A percentile compares a stretch with the other conserved stretches of the same genome.
phyloP scores from a whole-genome alignment of 352 stramenopile genomes.

The Phytopythium oedochilum region DNA sequence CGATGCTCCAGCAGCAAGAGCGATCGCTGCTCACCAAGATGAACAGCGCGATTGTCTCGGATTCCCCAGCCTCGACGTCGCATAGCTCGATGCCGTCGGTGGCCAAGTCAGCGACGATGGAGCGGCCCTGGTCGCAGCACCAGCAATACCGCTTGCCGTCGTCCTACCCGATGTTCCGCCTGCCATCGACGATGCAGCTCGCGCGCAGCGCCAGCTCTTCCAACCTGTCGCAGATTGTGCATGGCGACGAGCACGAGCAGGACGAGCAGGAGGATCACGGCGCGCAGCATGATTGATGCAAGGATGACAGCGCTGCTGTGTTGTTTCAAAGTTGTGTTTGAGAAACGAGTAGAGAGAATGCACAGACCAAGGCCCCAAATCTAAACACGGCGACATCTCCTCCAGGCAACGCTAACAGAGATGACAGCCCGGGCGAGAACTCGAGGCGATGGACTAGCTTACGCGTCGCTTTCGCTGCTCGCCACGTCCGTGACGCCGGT shows the following conservation, averaged over 20 bases:
- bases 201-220: constrained; percentile 40
- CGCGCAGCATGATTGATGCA: background rate
- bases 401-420: too few species aligned
- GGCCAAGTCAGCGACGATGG: constrained; percentile 35
- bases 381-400: too few species aligned
- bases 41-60: constrained; percentile 25
- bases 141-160: constrained; percentile 25
- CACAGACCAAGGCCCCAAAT: background rate
- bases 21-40: constrained; percentile 66
- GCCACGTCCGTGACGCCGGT: background rate
- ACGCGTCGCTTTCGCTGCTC: background rate
- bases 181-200: constrained; percentile 30
- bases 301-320: too few species aligned
- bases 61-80: background rate
- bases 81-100: constrained; percentile 21
- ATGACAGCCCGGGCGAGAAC: too few species aligned
- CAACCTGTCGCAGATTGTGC: constrained; percentile 16
- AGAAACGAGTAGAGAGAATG: background rate
- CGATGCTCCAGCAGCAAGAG: constrained; percentile 86
- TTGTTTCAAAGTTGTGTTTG: background rate
- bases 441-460: too few species aligned
- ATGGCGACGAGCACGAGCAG: constrained; percentile 2
- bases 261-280: background rate
- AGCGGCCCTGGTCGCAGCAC: constrained; percentile 24
- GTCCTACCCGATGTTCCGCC: constrained; percentile 68